These are phyloP conservation scores for Penicillium flavigenum DNA, from an alignment of 495 filamentous ascomycete species.

Conservation along the genomic window DNA sequence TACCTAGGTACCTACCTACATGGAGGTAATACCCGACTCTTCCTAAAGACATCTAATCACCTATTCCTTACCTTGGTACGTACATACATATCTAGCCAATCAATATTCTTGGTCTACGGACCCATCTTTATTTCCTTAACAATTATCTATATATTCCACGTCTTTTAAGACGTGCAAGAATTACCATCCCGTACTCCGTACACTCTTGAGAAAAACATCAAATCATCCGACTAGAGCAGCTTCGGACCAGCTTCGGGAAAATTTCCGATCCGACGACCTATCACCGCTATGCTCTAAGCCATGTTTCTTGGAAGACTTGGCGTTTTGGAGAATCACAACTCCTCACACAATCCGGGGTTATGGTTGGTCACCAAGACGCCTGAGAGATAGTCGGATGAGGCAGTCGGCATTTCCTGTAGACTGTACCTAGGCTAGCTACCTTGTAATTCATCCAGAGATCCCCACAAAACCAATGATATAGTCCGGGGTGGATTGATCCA, in stretches of 20 bases:
- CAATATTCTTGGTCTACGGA: no score
- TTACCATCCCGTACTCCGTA: no score
- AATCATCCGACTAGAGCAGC: background rate
- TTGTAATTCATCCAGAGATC: no score
- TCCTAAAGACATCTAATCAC: no score
- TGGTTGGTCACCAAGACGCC: background rate
- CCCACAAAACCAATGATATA: background rate
- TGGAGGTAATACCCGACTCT: no score
- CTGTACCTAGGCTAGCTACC: background rate
- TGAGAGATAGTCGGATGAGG: conserved; percentile 6
- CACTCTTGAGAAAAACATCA: background rate
- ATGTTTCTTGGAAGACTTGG: conserved; percentile 10
- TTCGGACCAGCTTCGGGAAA: background rate
- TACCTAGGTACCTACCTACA: no score
- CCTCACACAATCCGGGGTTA: background rate
- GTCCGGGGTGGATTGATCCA: conserved; percentile 3
- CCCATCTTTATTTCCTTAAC: no score
- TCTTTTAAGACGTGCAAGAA: no score
- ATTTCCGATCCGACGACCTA: background rate
- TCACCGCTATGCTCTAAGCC: background rate
- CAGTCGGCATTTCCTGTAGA: conserved; percentile 14
- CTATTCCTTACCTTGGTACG: no score
- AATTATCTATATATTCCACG: no score
- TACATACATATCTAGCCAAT: no score
- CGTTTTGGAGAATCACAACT: background rate